Conservation (phyloP, 331 rosid species). For the Acacia concinna region DNA sequence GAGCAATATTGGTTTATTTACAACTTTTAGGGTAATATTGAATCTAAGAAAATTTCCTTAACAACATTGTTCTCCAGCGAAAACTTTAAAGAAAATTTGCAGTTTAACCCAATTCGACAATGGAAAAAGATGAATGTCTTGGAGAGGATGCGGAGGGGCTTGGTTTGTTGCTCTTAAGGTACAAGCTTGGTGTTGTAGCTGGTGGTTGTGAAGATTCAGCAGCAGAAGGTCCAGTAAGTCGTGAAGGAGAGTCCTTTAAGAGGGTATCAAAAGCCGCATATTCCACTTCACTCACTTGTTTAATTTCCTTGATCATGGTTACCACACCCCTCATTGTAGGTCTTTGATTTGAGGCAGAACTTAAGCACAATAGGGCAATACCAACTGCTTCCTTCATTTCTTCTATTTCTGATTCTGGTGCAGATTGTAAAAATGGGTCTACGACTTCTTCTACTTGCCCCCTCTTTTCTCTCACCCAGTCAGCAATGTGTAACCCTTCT, state of each 20-base stretch:
- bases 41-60: no score
- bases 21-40: no score
- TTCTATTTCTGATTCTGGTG: constrained; percentile 54
- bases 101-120: neutral
- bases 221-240: constrained; percentile 20
- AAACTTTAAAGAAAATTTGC: no score
- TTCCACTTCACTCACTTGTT: constrained; percentile 53
- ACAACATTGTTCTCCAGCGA: no score
- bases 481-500: constrained; percentile 56
- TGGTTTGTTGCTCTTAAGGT: constrained; percentile 39
- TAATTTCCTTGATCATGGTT: constrained; percentile 60
- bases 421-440: constrained; percentile 40
- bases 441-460: constrained; percentile 50
- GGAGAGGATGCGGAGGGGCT: constrained; percentile 21
- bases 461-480: constrained; percentile 57
- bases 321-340: constrained; percentile 69
- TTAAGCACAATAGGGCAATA: constrained; percentile 58
- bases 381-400: constrained; percentile 64
- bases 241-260: constrained; percentile 46
- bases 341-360: constrained; percentile 53
- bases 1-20: no score
- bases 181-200: constrained; percentile 35
- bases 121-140: neutral
- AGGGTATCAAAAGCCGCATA: constrained; percentile 58
- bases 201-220: constrained; percentile 45